Evolutionary conservation across 345 rosid species (phyloP), one percentile per base, ranked within the genome.

Genomic region (Theobroma cacao): DNA sequence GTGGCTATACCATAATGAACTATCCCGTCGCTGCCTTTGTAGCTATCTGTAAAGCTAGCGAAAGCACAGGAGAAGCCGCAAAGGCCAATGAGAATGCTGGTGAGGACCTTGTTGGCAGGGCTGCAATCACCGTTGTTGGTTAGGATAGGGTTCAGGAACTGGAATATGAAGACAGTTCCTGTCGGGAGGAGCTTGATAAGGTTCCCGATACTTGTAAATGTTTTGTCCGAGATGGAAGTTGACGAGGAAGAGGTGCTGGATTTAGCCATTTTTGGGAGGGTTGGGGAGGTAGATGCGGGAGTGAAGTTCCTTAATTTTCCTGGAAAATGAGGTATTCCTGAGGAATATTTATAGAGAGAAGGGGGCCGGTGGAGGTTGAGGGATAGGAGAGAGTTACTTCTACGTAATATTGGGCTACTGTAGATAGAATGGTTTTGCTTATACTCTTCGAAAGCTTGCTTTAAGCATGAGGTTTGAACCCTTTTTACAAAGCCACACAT

Each of bases 171-270:
- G 74, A 93, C 93, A 1, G 94, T 93, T 78, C 98, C 98, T 18
- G 98, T 91, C 0, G 98, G 98, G 43, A 95, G 98, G 67, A 93
- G 90, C 89, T 87, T 91, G 78, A 95, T 64, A 43, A 95, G 92
- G 86, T 88, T 95, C 2, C 94, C 90, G 0, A 90, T 43, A 20
- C 97, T 93, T 5, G 79, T 33, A 13, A 90, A 84, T 52, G 94
- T 83, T 79, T 59, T 86, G 74, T 81, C 94, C 43, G 81, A 67
- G 36, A 85, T 60, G 62, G 89, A 83, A 74, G 55, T 81, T 38
- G 88, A 74, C 22, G 90, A 83, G 48, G 76, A 59, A 67, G 77
- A 61, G 22, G 82, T 3, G 31, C 48, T 70, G 68, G 47, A 60
- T 61, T 72, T 74, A 10, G 11, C 53, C 74, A 67, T 76, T 68